phyloP scores from a whole-genome alignment of 805 yeast species.

The Saccharomycopsis sp. region DNA sequence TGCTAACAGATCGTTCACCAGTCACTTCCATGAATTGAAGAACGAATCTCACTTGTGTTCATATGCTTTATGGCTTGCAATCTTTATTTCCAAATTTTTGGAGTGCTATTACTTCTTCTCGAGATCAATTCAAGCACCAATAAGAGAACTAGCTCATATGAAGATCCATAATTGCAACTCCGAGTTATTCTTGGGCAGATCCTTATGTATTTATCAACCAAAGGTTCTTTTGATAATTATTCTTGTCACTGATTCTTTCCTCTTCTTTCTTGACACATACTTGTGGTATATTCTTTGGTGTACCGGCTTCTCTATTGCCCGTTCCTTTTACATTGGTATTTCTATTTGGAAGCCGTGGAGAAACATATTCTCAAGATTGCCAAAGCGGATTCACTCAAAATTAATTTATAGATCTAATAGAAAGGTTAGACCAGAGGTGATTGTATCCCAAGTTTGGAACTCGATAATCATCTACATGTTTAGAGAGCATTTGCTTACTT shows the following conservation, averaged over 20 bases:
- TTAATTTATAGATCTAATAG: constrained; percentile 43
- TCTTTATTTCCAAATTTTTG: constrained; percentile 58
- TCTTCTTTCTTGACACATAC: constrained; percentile 76
- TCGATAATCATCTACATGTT: constrained; percentile 78
- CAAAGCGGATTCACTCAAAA: constrained; percentile 69
- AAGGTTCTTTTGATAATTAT: constrained; percentile 47
- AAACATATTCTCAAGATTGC: constrained; percentile 67
- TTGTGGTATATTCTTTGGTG: constrained; percentile 83
- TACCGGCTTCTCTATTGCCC: constrained; percentile 62
- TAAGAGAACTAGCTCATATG: constrained; percentile 59
- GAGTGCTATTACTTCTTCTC: constrained; percentile 79
- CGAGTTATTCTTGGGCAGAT: constrained; percentile 46
- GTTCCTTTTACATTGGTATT: constrained; percentile 68
- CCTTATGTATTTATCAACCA: constrained; percentile 53
- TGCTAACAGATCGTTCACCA: constrained; percentile 54
- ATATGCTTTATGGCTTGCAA: constrained; percentile 60
- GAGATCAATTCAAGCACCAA: constrained; percentile 64
- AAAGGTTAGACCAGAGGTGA: constrained; percentile 40
- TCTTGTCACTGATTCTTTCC: constrained; percentile 52
- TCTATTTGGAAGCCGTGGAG: constrained; percentile 90
- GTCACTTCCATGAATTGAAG: constrained; percentile 45
- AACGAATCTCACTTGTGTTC: constrained; percentile 58
- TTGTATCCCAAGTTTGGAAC: constrained; percentile 75
- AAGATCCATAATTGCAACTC: constrained; percentile 53
- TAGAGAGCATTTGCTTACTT: constrained; percentile 67